Evolutionary conservation across 2,329 filamentous ascomycete genomes (phyloP).

Genomic region (Trichoderma breve): DNA sequence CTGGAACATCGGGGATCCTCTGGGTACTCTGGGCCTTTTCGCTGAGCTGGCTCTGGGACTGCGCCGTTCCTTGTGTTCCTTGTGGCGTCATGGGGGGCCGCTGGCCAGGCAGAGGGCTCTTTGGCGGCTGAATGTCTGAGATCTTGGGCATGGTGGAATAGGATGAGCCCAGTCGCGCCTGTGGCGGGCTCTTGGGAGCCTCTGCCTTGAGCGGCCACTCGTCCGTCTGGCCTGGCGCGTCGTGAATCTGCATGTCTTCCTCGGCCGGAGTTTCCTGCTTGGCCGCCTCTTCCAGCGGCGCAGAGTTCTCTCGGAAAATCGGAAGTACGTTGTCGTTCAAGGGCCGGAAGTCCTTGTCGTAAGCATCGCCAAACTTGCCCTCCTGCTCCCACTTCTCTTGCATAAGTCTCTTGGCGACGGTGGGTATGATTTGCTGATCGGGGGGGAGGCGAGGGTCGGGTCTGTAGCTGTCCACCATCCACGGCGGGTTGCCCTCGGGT

Average conservation of each 20-base stretch:
- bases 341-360: constrained; percentile 84
- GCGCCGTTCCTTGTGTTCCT: constrained; percentile 27
- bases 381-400: constrained; percentile 96
- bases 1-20: constrained; percentile 25
- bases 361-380: constrained; percentile 78
- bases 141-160: constrained; percentile 66
- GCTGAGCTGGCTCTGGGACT: constrained; percentile 25
- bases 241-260: constrained; percentile 27
- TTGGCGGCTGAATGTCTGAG: constrained; percentile 33
- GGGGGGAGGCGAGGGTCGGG: constrained; percentile 91
- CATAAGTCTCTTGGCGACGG: constrained; percentile 84
- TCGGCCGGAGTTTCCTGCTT: constrained; percentile 21
- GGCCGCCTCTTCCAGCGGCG: constrained; percentile 20
- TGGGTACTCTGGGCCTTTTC: constrained; percentile 20
- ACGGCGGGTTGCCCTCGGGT: constrained; percentile 92
- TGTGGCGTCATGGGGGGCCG: constrained; percentile 43
- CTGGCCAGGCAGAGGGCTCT: constrained; percentile 44
- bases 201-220: constrained; percentile 59
- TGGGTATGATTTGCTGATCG: constrained; percentile 92
- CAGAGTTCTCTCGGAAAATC: constrained; percentile 35
- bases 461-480: constrained; percentile 92
- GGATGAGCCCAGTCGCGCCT: constrained; percentile 42
- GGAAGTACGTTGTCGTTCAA: constrained; percentile 65
- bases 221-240: constrained; percentile 34
- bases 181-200: constrained; percentile 45